Base-by-base conservation (phyloP, 345 rosid genomes). In the Tarenaya hassleriana region DNA sequence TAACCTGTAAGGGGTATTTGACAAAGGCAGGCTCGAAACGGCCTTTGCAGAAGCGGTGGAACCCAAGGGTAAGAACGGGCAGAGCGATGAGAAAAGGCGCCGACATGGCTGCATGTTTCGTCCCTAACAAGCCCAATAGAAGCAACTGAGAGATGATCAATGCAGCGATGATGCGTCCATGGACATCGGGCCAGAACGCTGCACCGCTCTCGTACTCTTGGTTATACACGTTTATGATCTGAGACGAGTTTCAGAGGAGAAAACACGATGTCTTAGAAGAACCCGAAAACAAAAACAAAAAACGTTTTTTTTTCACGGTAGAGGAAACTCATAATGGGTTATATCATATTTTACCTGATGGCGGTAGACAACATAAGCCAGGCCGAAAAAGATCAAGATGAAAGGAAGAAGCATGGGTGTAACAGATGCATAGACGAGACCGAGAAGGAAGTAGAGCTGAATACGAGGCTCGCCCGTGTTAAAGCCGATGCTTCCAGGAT, bases 331-430 rank as follows among this genome's bases (percentile, higher is more conserved):
- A 33, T 2, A 24, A 50, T 7, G 47, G 27, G 27, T 20, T n/a
- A n/a, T n/a, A n/a, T n/a, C n/a, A n/a, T n/a, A n/a, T n/a, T n/a
- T 9, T 77, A 87, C 98, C 98, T 91, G 96, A 63, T 92, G 96
- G 13, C 96, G 96, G 52, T 74, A 88, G 43, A 87, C 98, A 0
- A 81, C 31, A 50, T 73, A 92, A 40, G 96, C 94, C 16, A 90
- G 79, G 20, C 41, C 85, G 0, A 90, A 90, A 76, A 86, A 86
- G 38, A 90, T 57, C n/a, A 90, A 20, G 56, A 90, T 80, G 70
- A 80, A 90, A n/a, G 95, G 97, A 56, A 90, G 91, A 59, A 90
- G 75, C 49, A 61, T 12, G 20, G 97, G 96, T 9, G 96, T 84
- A 56, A 92, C 83, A 1, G 95, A 48, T 15, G 96, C 84, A 58